Percentiles rank a stretch among this genome's conserved stretches.
Evolutionary conservation across 2,329 filamentous ascomycete species (phyloP).

Genomic region (Claviceps maximensis): DNA sequence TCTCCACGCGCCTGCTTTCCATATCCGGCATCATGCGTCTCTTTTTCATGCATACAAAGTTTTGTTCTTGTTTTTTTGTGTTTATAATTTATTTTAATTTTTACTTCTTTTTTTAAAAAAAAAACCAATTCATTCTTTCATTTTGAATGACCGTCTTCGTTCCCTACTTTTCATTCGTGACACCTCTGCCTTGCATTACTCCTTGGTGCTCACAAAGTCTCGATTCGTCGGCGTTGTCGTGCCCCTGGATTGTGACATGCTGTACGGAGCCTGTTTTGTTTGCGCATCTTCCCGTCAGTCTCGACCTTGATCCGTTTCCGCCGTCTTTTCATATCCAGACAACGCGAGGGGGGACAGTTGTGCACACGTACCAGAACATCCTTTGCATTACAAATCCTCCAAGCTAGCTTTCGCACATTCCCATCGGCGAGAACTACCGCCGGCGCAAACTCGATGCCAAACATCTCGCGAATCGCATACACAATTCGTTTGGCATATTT

Average conservation of each 20-base stretch:
- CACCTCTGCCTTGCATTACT: too few species aligned
- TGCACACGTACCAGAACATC: constrained; percentile 64
- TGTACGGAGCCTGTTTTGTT: constrained; percentile 55
- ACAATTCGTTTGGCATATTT: constrained; percentile 86
- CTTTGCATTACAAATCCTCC: constrained; percentile 92
- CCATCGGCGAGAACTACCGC: constrained; percentile 88
- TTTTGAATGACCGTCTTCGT: too few species aligned
- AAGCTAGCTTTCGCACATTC: constrained; percentile 78
- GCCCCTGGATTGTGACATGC: constrained; percentile 53
- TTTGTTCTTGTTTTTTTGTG: too few species aligned
- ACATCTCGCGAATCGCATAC: constrained; percentile 92
- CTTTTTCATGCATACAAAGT: too few species aligned
- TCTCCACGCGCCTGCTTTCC: too few species aligned
- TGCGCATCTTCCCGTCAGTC: background rate
- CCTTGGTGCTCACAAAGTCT: constrained; percentile 21
- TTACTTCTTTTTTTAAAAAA: too few species aligned
- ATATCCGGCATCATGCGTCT: too few species aligned
- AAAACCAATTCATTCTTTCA: too few species aligned
- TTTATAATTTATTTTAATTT: too few species aligned
- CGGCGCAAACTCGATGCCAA: constrained; percentile 88
- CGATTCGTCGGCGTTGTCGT: constrained; percentile 43
- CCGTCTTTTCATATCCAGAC: background rate
- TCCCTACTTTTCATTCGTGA: too few species aligned
- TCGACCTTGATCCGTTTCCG: too few species aligned
- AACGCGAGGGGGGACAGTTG: background rate